Percentiles rank a stretch among this genome's conserved stretches.
phyloP scores from a whole-genome alignment of 176 grass and related monocot genomes.

The maize (Zea mays) region Zm-B73-REFERENCE-NAM-5.0 NC_050102.1:153533501-153534000 shows the following conservation, averaged over 20 bases:
- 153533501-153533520: conserved; percentile 10
- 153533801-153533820: too few species aligned
- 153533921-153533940: too few species aligned
- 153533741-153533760: conserved; percentile 18
- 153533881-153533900: too few species aligned
- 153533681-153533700: neutral
- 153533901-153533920: too few species aligned
- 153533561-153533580: conserved; percentile 13
- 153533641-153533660: conserved; percentile 13
- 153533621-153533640: neutral
- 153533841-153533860: too few species aligned
- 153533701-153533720: neutral
- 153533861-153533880: too few species aligned
- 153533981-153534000: too few species aligned
- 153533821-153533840: too few species aligned
- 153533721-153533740: neutral
- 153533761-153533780: too few species aligned
- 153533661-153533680: neutral
- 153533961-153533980: too few species aligned
- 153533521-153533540: conserved; percentile 33
- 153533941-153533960: too few species aligned
- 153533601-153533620: neutral
- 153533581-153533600: conserved; percentile 13
- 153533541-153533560: conserved; percentile 26
- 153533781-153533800: too few species aligned